A percentile compares a stretch with the other conserved stretches of the same genome.
Conservation (phyloP, 208 protist species). For the Strigomonas culicis region DNA sequence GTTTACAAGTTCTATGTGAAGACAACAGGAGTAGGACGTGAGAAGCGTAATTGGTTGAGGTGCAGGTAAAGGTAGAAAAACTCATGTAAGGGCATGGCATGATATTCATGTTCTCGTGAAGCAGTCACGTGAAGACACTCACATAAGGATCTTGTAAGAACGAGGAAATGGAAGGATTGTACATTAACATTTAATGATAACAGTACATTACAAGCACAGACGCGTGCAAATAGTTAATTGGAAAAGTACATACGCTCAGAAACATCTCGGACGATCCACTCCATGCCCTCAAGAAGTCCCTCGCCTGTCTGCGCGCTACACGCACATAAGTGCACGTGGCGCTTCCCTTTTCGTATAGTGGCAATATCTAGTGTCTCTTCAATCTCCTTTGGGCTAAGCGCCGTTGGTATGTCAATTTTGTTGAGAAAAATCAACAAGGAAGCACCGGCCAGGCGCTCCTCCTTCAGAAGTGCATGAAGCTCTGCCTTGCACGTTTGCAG, state of each 20-base stretch:
- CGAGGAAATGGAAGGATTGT: too few relatives aligned
- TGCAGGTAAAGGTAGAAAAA: too few relatives aligned
- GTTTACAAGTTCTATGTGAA: constrained; percentile 9
- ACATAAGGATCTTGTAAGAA: too few relatives aligned
- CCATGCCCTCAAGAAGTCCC: constrained; percentile 96
- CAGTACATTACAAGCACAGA: constrained; percentile 8
- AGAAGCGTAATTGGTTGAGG: too few relatives aligned
- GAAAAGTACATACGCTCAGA: constrained; percentile 88
- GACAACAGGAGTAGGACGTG: background rate
- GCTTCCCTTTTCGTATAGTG: constrained; percentile 68
- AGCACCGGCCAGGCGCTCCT: constrained; percentile 97
- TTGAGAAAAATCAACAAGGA: constrained; percentile 99
- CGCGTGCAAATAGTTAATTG: constrained; percentile 14
- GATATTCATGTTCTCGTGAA: too few relatives aligned
- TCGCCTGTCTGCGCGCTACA: constrained; percentile 96
- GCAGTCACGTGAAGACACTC: too few relatives aligned
- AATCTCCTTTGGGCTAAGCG: constrained; percentile 63
- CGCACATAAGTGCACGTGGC: constrained; percentile 93
- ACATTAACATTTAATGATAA: background rate
- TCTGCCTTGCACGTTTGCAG: constrained; percentile 94
- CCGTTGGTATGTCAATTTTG: constrained; percentile 98
- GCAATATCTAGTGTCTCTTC: constrained; percentile 70
- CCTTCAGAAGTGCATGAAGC: constrained; percentile 93
- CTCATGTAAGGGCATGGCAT: too few relatives aligned
- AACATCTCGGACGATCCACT: constrained; percentile 99